Base-by-base conservation (phyloP, 163 green algal species). In the Chlorella variabilis region DNA sequence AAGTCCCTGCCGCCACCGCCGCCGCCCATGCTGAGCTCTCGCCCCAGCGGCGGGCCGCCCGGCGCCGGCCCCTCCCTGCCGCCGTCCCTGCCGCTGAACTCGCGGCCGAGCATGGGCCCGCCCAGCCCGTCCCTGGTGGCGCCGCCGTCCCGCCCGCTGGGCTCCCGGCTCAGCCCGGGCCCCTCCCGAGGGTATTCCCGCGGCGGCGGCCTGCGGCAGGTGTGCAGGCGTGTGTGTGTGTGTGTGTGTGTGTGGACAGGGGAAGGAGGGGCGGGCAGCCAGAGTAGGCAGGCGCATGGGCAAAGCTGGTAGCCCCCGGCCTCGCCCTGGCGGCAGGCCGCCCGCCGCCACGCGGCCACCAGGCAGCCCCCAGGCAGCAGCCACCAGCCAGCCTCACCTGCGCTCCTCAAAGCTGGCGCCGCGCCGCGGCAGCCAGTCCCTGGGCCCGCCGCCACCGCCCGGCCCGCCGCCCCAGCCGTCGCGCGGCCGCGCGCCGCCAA, bases 381-480 rank as follows among this genome's bases (percentile, higher is more conserved):
- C n/a, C n/a, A n/a, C n/a, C n/a, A n/a, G n/a, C n/a, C n/a, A n/a
- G n/a, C n/a, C 49, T 25, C 49, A 78, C 71, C 71, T 78, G 54
- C 71, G 71, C n/a, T 78, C 71, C 23, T 78, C 71, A 78, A 78
- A 78, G 71, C 51, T 68, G 33, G 45, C 45, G 29, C 51, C 49
- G 0, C 71, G 71, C 25, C 71, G 34, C 20, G 23, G 34, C 4
- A 5, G 18, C 34, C 71, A 67, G 23, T 78, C 71, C 21, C 71
- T 20, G 27, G 59, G 59, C n/a, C 59, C 59, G 59, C 59, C 29
- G 59, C 59, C 59, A 23, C 51, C 51, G 71, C 71, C 71, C 3
- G 25, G 9, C 17, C 41, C n/a, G 68, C 70, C 70, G 17, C 34
- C 68, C 34, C 68, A 62, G 34, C 29, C 51, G 23, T 68, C 71